Evolutionary conservation across 805 yeast genomes (phyloP), one percentile per base, ranked within the genome.

Genomic region (Scheffersomyces lignosus): DNA sequence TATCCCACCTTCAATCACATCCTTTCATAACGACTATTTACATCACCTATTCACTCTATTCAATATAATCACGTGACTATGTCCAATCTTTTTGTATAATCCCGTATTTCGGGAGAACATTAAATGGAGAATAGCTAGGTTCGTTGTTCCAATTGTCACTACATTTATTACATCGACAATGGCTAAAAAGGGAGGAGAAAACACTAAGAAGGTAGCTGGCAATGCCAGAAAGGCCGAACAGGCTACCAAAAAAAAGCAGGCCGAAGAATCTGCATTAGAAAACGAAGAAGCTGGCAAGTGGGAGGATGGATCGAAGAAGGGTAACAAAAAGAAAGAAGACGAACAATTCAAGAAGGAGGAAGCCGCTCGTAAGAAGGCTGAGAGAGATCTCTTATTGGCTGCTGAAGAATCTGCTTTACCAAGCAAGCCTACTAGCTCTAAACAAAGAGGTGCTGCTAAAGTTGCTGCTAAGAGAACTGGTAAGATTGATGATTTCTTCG

Each of bases 321-420:
- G 75, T 24, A 77, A 73, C 58, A 76, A 78, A 66, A 87, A 86
- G 73, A 81, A 81, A 60, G 82, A 77, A 36, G 85, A 77, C 15
- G 82, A 77, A 12, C 78, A 74, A 34, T 80, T 77, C 38, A 86
- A 84, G 64, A 79, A 74, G 53, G 88, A 82, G 34, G 90, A 84
- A 51, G 90, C 86, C 4, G 80, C 83, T 6, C 73, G 80, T 38
- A 83, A 82, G 69, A 87, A 86, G 70, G 84, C 86, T n/a, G 93
- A 86, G 56, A 74, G 93, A 49, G 93, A 86, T 29, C 79, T 80
- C 1, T 62, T 78, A 42, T 60, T 85, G 44, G 66, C 70, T 44
- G 82, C 76, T 7, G 90, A 83, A 58, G 87, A 81, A 51, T 82
- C 71, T 12, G 66, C 81, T 13, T 58, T 80, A 48, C 86, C 86